Evolutionary conservation across 2,329 filamentous ascomycete species (phyloP), one percentile per base, ranked within the genome.

Genomic region (Exserohilum turcica): DNA sequence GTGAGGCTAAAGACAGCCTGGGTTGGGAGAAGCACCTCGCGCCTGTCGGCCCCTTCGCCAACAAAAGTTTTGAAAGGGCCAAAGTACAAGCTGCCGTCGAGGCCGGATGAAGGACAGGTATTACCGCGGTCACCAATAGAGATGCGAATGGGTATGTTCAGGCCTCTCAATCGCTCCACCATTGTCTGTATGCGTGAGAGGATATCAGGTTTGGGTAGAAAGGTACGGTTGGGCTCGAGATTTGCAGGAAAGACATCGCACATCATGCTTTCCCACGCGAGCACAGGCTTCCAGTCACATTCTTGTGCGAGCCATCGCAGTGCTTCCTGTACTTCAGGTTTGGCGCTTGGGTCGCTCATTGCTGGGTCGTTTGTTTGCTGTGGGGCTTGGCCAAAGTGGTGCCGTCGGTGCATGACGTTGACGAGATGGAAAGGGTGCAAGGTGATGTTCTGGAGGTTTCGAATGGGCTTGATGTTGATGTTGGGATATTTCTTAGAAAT

Each of bases 211-310:
- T 73, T 74, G 3, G 68, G 66, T 5, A 71, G 62, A 36, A 71
- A 63, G 1, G 61, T 62, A 31, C 65, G 59, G 31, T 43, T 64
- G 8, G 64, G 60, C 43, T 71, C 68, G 13, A 73, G 60, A 43
- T 74, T 74, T 1, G 63, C 66, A 5, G 72, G 72, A 29, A 74
- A 74, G 2, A 70, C 71, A 38, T 74, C 72, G 46, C 67, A 73
- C 70, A 73, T 72, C 67, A 74, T 66, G 27, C 37, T 60, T 15
- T 72, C 70, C 72, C 71, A 74, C 7, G 65, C 59, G 1, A 74
- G 57, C 9, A 71, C 64, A 0, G 72, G 71, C 42, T 63, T 71
- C 70, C 70, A 74, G 35, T 62, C 57, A 48, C 70, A 73, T 39
- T 68, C 66, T 19, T 64, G 52, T 3, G 64, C 60, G 18, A 74